These are phyloP conservation scores for Botrytis medusae DNA, from an alignment of 2,329 filamentous ascomycete genomes.

Conservation along the genomic window DNA sequence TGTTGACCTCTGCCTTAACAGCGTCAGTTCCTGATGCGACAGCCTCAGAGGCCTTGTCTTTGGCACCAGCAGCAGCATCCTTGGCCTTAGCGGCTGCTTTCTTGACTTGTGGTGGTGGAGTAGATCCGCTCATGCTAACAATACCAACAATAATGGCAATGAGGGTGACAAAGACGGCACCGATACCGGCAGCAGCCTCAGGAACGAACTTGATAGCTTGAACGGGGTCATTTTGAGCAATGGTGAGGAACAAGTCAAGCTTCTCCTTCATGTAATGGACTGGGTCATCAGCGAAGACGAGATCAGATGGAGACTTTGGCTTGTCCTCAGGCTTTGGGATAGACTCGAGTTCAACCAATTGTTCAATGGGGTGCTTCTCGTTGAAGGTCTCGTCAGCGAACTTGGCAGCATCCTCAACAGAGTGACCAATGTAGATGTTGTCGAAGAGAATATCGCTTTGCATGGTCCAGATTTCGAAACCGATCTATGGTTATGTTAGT, in stretches of 20 bases:
- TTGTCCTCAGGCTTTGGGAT: slow-evolving; percentile 70
- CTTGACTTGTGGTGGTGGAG: slow-evolving; percentile 72
- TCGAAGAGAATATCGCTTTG: slow-evolving; percentile 98
- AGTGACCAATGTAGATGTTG: slow-evolving; percentile 99
- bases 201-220: slow-evolving; percentile 85
- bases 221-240: slow-evolving; percentile 77
- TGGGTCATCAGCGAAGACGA: slow-evolving; percentile 89
- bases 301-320: slow-evolving; percentile 70
- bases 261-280: slow-evolving; percentile 88
- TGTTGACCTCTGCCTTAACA: slow-evolving; percentile 57
- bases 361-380: slow-evolving; percentile 81
- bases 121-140: slow-evolving; percentile 60
- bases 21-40: slow-evolving; percentile 65
- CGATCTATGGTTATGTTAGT: slow-evolving; percentile 60
- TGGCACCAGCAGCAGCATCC: slow-evolving; percentile 73
- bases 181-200: slow-evolving; percentile 82
- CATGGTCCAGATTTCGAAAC: slow-evolving; percentile 99
- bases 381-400: slow-evolving; percentile 87
- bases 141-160: slow-evolving; percentile 69
- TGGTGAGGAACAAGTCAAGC: slow-evolving; percentile 83
- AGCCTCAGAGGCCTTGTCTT: slow-evolving; percentile 67
- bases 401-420: slow-evolving; percentile 85
- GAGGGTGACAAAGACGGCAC: slow-evolving; percentile 66
- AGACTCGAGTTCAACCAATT: slow-evolving; percentile 72
- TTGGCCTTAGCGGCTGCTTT: slow-evolving; percentile 63